These are phyloP conservation scores for Piloderma croceum DNA, from an alignment of 768 basidiomycete species.

Conservation along the genomic window DNA sequence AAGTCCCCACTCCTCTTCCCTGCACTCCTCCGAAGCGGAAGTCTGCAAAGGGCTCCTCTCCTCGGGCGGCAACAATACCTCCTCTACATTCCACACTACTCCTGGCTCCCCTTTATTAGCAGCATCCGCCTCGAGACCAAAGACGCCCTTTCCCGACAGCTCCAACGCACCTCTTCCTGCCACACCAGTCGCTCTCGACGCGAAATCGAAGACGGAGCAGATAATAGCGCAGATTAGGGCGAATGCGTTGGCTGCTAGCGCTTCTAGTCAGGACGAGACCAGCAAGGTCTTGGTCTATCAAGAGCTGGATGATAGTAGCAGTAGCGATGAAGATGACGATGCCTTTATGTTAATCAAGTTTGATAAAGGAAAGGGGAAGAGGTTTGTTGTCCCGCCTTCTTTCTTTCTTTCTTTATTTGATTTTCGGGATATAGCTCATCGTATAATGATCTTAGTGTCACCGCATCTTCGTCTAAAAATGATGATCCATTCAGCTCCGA, in stretches of 20 bases:
- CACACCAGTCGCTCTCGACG: conserved; percentile 28
- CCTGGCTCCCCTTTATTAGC: conserved; percentile 11
- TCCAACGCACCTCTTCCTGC: conserved; percentile 19
- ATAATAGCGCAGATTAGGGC: conserved; percentile 64
- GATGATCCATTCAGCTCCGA: neutral
- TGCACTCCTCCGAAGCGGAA: conserved; percentile 7
- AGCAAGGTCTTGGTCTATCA: conserved; percentile 24
- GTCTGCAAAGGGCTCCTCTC: no score
- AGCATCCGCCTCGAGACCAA: conserved; percentile 15
- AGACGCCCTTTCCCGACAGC: conserved; percentile 19
- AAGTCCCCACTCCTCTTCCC: neutral
- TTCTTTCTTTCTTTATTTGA: neutral
- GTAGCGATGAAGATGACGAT: neutral
- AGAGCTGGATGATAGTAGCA: neutral
- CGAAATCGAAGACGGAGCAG: conserved; percentile 43
- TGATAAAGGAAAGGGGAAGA: neutral
- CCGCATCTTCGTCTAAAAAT: neutral
- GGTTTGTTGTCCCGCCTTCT: neutral
- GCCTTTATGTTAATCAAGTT: neutral
- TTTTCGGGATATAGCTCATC: no score
- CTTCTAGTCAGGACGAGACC: conserved; percentile 40
- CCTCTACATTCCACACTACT: conserved; percentile 4
- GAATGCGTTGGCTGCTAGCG: conserved; percentile 43
- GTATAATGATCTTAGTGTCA: neutral
- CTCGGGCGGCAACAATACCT: no score